These are phyloP conservation scores for Zygosaccharomyces pseudobailii DNA, from an alignment of 1,139 yeast species.

Conservation along the genomic window DNA sequence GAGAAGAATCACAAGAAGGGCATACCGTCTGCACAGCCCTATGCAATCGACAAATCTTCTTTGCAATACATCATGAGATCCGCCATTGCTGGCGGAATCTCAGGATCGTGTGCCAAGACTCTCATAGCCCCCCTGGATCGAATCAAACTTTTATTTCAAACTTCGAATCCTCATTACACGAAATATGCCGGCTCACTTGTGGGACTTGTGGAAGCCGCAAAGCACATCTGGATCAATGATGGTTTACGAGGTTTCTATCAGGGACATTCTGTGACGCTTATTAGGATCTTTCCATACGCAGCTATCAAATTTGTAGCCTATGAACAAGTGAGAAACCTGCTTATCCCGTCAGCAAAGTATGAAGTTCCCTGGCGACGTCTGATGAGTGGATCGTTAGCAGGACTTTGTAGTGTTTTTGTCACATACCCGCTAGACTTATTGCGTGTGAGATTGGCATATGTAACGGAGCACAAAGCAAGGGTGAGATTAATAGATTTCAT, in stretches of 20 bases:
- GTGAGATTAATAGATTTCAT: constrained; percentile 58
- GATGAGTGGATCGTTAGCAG: constrained; percentile 85
- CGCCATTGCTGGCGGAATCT: constrained; percentile 92
- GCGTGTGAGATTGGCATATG: constrained; percentile 88
- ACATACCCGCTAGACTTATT: constrained; percentile 91
- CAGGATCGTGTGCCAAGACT: constrained; percentile 94
- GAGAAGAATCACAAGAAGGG: not conserved
- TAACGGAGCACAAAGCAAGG: constrained; percentile 48
- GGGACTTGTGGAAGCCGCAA: constrained; percentile 73
- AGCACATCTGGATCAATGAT: constrained; percentile 58
- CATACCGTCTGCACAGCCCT: constrained; percentile 3
- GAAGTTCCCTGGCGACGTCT: constrained; percentile 82
- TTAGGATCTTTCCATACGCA: constrained; percentile 93
- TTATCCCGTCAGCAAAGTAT: constrained; percentile 67
- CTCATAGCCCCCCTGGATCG: constrained; percentile 93
- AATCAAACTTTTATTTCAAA: constrained; percentile 89
- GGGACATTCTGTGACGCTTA: constrained; percentile 90
- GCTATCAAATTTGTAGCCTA: constrained; percentile 97
- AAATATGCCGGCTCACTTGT: constrained; percentile 74
- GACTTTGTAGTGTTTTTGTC: constrained; percentile 78
- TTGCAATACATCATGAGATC: constrained; percentile 74
- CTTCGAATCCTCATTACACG: constrained; percentile 83
- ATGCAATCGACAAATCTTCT: constrained; percentile 56
- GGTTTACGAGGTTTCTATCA: constrained; percentile 85
- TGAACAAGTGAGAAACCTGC: constrained; percentile 77